Percentiles rank a stretch among this genome's conserved stretches.
These are phyloP conservation scores for Cryphonectria naterciae DNA, from an alignment of 2,329 filamentous ascomycete species.

Conservation along the genomic window DNA sequence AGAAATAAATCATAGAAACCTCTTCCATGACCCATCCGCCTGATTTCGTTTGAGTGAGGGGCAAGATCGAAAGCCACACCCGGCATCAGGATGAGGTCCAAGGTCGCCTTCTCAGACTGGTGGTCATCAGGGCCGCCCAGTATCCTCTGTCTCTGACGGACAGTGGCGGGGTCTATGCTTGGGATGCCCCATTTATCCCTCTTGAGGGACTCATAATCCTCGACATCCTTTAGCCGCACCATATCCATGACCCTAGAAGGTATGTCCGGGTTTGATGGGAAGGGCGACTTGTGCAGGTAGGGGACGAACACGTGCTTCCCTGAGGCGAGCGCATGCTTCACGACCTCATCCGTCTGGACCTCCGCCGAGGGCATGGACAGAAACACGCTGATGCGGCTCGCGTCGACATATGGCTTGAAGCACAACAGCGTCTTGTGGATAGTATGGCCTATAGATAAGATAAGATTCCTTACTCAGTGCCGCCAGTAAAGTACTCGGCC, in stretches of 20 bases:
- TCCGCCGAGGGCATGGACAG: slow-evolving; percentile 91
- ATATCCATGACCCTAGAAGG: slow-evolving; percentile 87
- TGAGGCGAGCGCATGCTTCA: slow-evolving; percentile 73
- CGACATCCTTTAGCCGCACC: slow-evolving; percentile 73
- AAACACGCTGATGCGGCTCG: slow-evolving; percentile 80
- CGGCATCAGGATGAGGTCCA: slow-evolving; percentile 90
- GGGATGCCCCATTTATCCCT: slow-evolving; percentile 94
- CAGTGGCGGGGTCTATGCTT: slow-evolving; percentile 70
- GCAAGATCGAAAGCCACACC: slow-evolving; percentile 86
- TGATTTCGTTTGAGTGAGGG: slow-evolving; percentile 56
- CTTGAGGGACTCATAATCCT: slow-evolving; percentile 77
- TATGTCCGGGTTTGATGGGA: slow-evolving; percentile 48
- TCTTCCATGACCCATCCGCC: slow-evolving; percentile 88
- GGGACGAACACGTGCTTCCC: slow-evolving; percentile 92
- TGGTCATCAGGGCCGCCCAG: slow-evolving; percentile 63
- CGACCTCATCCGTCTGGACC: slow-evolving; percentile 80
- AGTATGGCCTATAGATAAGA: slow-evolving; percentile 56
- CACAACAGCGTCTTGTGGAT: slow-evolving; percentile 68
- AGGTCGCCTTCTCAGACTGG: slow-evolving; percentile 49
- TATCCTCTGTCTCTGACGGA: slow-evolving; percentile 71
- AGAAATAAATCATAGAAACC: slow-evolving; percentile 97
- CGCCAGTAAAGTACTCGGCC: slow-evolving; percentile 31
- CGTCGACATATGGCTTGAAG: slow-evolving; percentile 75
- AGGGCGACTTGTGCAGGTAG: slow-evolving; percentile 72
- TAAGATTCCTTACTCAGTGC: slow-evolving; percentile 20